These are phyloP conservation scores for Apiospora marii DNA, from an alignment of 2,329 filamentous ascomycete genomes.

Conservation along the genomic window DNA sequence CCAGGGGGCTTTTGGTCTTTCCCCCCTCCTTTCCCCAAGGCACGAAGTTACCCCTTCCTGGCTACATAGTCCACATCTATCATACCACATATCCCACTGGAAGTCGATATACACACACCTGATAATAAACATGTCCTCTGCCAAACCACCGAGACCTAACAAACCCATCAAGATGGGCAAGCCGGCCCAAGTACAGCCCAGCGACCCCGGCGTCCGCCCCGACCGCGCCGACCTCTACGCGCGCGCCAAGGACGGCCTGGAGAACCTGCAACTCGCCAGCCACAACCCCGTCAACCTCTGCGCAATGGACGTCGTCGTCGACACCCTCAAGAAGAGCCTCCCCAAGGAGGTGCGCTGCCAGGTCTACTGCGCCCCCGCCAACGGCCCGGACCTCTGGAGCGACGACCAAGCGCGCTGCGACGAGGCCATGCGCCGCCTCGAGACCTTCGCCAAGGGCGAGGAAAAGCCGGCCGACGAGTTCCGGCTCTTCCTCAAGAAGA, in stretches of 20 bases:
- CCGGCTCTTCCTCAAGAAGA: background rate
- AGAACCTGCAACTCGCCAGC: background rate
- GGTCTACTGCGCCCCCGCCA: background rate
- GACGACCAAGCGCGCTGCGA: background rate
- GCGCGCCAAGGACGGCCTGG: background rate
- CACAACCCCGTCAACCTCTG: background rate
- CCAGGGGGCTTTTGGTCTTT: background rate
- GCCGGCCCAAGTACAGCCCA: background rate
- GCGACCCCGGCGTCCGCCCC: background rate
- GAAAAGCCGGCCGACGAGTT: background rate
- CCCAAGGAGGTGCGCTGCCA: rapidly evolving
- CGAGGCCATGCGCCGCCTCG: background rate
- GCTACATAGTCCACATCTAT: background rate
- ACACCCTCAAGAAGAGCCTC: background rate
- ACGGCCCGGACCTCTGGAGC: constrained; percentile 19
- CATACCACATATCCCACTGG: background rate
- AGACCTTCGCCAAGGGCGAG: background rate
- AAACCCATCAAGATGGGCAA: background rate
- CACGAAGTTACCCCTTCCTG: background rate
- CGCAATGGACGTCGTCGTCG: constrained; percentile 2
- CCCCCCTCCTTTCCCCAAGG: background rate
- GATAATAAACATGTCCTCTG: background rate
- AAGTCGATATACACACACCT: background rate
- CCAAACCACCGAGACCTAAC: too few relatives aligned
- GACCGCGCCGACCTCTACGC: background rate